Percentiles rank a stretch among this genome's conserved stretches.
Conservation (phyloP, 1,284 basidiomycete genomes). For the Thecaphora thlaspeos region DNA sequence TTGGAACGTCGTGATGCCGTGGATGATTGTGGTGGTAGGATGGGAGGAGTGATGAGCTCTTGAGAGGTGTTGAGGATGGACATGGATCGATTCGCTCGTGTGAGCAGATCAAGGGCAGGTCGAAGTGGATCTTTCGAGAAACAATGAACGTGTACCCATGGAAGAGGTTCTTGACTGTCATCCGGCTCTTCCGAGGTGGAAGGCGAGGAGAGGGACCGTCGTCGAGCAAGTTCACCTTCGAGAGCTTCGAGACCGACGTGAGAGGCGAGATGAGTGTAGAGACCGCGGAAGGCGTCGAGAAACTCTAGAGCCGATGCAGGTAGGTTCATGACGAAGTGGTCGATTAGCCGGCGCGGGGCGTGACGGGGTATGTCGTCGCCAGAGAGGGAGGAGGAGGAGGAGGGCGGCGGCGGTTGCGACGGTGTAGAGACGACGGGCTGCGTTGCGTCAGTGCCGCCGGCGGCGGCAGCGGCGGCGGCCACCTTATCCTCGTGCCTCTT, state of each 20-base stretch:
- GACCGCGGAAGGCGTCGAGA: conserved; percentile 80
- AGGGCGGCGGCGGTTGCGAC: background rate
- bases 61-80: conserved; percentile 8
- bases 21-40: conserved; percentile 9
- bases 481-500: conserved; percentile 1
- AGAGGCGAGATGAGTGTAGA: conserved; percentile 62
- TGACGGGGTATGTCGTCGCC: conserved; percentile 2
- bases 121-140: conserved; percentile 74
- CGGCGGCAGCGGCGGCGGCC: background rate
- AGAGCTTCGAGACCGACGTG: conserved; percentile 59
- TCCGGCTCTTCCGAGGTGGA: conserved; percentile 1
- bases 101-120: conserved; percentile 43
- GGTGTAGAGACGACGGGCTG: background rate
- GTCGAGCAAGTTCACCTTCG: conserved; percentile 9
- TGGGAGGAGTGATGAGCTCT: conserved; percentile 6
- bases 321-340: conserved; percentile 95
- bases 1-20: background rate
- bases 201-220: background rate
- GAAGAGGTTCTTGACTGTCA: conserved; percentile 61
- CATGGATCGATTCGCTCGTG: conserved; percentile 39
- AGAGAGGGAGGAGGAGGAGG: no score
- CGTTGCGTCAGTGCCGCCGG: background rate
- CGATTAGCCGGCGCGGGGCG: conserved; percentile 39
- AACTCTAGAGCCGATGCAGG: conserved; percentile 89
- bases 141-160: conserved; percentile 92